phyloP scores from a whole-genome alignment of 192 early-diverging fungal species.

The Pilaira anomala region DNA sequence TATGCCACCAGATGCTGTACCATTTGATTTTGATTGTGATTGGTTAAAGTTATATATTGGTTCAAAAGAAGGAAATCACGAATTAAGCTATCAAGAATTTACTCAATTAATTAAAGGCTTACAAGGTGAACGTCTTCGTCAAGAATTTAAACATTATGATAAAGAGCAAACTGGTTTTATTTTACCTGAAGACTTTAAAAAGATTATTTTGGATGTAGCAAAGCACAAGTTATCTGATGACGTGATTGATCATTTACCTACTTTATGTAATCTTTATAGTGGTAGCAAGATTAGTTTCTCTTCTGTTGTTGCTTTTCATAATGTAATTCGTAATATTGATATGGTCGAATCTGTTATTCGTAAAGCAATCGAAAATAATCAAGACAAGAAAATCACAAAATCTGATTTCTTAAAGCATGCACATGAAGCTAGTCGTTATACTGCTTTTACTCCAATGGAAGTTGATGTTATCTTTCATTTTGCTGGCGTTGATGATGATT shows the following conservation, averaged over 20 bases:
- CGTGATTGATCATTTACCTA: conserved; percentile 61
- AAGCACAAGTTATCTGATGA: conserved; percentile 64
- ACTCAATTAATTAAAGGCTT: conserved; percentile 67
- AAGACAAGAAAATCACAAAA: conserved; percentile 57
- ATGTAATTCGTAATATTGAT: conserved; percentile 61
- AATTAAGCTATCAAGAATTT: conserved; percentile 68
- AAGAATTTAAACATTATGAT: conserved; percentile 72
- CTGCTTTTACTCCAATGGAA: conserved; percentile 70
- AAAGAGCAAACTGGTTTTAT: conserved; percentile 61
- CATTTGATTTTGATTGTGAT: conserved; percentile 69
- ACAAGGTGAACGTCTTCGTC: conserved; percentile 64
- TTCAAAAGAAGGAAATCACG: conserved; percentile 46
- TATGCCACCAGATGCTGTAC: conserved; percentile 52
- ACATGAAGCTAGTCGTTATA: conserved; percentile 52
- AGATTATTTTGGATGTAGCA: conserved; percentile 59
- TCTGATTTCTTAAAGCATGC: conserved; percentile 59
- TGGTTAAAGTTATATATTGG: conserved; percentile 71
- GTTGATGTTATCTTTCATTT: conserved; percentile 70
- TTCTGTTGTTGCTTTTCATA: conserved; percentile 60
- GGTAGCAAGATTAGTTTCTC: conserved; percentile 61
- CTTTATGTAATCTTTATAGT: conserved; percentile 53
- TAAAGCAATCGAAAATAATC: conserved; percentile 45
- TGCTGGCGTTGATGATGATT: conserved; percentile 50
- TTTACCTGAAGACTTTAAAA: conserved; percentile 53
- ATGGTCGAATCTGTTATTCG: conserved; percentile 63